phyloP scores from a whole-genome alignment of 192 early-diverging fungal species.

The Thoreauomyces humboldtii region DNA sequence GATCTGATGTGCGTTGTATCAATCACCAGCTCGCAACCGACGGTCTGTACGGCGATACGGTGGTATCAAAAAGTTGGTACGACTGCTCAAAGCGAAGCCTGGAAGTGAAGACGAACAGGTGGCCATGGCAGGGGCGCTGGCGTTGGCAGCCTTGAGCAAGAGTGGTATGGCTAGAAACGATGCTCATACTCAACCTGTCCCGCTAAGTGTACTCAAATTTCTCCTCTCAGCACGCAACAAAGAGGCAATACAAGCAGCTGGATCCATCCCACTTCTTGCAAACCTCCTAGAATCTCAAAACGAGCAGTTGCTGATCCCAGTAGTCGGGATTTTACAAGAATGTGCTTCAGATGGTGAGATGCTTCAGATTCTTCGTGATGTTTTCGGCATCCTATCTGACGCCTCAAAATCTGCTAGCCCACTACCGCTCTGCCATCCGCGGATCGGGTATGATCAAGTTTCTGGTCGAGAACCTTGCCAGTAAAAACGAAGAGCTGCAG shows the following conservation, averaged over 20 bases:
- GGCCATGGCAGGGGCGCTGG: constrained; percentile 59
- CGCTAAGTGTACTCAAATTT: neutral
- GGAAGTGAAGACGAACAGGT: constrained; percentile 52
- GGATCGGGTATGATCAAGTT: constrained; percentile 61
- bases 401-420: constrained; percentile 43
- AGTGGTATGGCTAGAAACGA: constrained; percentile 36
- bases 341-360: constrained; percentile 54
- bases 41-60: constrained; percentile 55
- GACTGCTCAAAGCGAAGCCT: constrained; percentile 49
- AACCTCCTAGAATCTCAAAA: constrained; percentile 56
- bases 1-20: too few relatives aligned
- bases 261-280: constrained; percentile 57
- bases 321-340: constrained; percentile 63
- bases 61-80: constrained; percentile 58
- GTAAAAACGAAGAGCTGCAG: constrained; percentile 59
- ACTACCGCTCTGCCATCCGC: constrained; percentile 57
- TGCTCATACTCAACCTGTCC: too few relatives aligned
- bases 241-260: constrained; percentile 60
- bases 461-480: constrained; percentile 60
- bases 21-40: constrained; percentile 48
- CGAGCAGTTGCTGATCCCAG: constrained; percentile 59
- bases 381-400: neutral
- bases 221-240: constrained; percentile 49
- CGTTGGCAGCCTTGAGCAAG: constrained; percentile 58
- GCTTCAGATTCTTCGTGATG: too few relatives aligned